These are phyloP conservation scores for Verticillium alfalfae DNA, from an alignment of 2,329 filamentous ascomycete genomes.

Conservation along the genomic window DNA sequence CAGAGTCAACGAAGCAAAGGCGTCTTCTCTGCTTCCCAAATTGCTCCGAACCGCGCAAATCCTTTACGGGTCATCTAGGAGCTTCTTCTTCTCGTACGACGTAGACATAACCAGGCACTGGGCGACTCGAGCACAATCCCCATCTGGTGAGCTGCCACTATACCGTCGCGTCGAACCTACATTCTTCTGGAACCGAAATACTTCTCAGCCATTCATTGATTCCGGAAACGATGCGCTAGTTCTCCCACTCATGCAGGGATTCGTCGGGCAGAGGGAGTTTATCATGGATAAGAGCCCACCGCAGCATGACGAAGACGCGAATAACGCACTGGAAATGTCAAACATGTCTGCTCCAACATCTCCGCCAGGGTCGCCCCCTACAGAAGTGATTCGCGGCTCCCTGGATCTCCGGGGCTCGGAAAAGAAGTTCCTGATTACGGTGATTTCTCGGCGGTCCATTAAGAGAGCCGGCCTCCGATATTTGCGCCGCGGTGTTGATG, in stretches of 20 bases:
- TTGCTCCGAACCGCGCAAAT: constrained; percentile 78
- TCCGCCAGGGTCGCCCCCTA: constrained; percentile 16
- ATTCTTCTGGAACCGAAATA: constrained; percentile 88
- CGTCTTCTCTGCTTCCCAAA: constrained; percentile 66
- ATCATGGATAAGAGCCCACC: constrained; percentile 60
- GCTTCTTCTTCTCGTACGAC: constrained; percentile 95
- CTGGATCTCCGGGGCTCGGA: constrained; percentile 42
- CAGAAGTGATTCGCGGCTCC: constrained; percentile 19
- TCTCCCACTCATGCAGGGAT: constrained; percentile 87
- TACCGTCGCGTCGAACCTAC: constrained; percentile 67
- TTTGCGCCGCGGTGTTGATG: constrained; percentile 82
- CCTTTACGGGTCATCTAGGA: constrained; percentile 73
- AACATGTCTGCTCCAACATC: constrained; percentile 26
- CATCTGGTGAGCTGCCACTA: constrained; percentile 51
- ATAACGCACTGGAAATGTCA: constrained; percentile 41
- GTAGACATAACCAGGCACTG: constrained; percentile 76
- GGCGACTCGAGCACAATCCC: constrained; percentile 31
- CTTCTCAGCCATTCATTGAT: constrained; percentile 69
- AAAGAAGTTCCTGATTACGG: constrained; percentile 68
- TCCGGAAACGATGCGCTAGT: constrained; percentile 66
- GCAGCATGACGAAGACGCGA: constrained; percentile 40
- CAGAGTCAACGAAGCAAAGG: constrained; percentile 5
- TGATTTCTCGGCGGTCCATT: constrained; percentile 85
- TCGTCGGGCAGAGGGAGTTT: constrained; percentile 82
- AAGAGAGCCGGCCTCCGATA: constrained; percentile 87